These are phyloP conservation scores for Pseudisothecium myosuroides DNA, from an alignment of 225 moss, liverwort and hornwort species.

Conservation along the genomic window DNA sequence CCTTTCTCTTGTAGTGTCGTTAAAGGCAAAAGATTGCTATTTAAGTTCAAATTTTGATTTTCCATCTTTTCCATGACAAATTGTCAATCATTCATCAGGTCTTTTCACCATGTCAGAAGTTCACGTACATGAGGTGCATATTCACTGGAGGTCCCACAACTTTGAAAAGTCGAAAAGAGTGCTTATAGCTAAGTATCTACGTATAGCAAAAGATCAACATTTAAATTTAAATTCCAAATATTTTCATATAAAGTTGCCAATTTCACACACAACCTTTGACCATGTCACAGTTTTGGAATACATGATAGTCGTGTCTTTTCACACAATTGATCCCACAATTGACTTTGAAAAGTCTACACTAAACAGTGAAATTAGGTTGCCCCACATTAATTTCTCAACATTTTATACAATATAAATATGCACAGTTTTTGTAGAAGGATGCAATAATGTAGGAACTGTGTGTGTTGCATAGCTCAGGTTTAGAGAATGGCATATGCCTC, in stretches of 20 bases:
- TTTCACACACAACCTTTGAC: too few species aligned
- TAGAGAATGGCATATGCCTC: too few species aligned
- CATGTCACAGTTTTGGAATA: not conserved
- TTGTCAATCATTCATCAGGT: not conserved
- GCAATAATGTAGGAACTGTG: too few species aligned
- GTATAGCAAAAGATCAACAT: not conserved
- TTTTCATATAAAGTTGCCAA: too few species aligned
- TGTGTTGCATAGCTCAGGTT: too few species aligned
- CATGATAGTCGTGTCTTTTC: not conserved
- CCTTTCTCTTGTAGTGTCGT: too few species aligned
- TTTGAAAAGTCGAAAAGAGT: not conserved
- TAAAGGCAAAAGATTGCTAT: not conserved
- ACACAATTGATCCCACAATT: not conserved
- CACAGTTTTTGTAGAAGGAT: too few species aligned
- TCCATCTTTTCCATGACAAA: not conserved
- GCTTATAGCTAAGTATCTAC: not conserved
- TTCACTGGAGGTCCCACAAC: not conserved
- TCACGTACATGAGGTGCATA: accelerated
- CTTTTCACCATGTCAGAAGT: not conserved
- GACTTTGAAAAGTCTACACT: accelerated
- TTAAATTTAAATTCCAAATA: not conserved
- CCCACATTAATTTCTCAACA: too few species aligned
- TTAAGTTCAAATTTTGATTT: not conserved
- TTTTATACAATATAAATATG: too few species aligned
- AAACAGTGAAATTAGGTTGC: too few species aligned